phyloP scores from a whole-genome alignment of 2,329 filamentous ascomycete genomes.

The Talaromyces sp. region DNA sequence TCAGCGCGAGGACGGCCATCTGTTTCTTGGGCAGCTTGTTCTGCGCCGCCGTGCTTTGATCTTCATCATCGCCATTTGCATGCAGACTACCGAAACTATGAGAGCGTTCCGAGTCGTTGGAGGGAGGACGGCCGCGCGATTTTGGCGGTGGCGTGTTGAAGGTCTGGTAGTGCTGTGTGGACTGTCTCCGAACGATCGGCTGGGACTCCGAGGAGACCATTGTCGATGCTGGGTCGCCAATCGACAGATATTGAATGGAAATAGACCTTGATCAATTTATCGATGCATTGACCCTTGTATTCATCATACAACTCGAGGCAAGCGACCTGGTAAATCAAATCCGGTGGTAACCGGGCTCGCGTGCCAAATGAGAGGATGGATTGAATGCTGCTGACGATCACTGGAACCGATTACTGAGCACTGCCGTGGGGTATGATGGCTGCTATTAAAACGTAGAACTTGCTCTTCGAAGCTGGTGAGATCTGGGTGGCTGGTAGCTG shows the following conservation, averaged over 20 bases:
- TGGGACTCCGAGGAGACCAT: slow-evolving; percentile 31
- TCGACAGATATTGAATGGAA: background rate
- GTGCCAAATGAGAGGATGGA: background rate
- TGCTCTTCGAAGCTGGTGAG: background rate
- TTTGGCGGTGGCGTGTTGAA: slow-evolving; percentile 47
- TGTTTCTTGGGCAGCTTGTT: slow-evolving; percentile 68
- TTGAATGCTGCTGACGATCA: background rate
- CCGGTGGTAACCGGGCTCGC: slow-evolving; percentile 4
- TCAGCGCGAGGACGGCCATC: slow-evolving; percentile 77
- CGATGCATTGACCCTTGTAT: background rate
- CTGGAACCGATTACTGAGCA: background rate
- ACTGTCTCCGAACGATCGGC: slow-evolving; percentile 37
- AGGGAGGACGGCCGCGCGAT: slow-evolving; percentile 44
- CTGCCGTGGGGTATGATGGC: background rate
- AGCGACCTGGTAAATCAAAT: background rate
- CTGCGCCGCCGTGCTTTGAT: slow-evolving; percentile 22
- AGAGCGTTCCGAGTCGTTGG: slow-evolving; percentile 41
- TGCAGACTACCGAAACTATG: slow-evolving; percentile 22
- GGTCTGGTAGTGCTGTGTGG: slow-evolving; percentile 48
- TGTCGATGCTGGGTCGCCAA: background rate
- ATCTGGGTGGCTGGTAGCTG: background rate
- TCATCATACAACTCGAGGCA: background rate
- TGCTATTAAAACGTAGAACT: background rate
- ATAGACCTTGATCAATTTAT: background rate
- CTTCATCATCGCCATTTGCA: background rate